Percentiles rank a stretch among this genome's conserved stretches.
These are phyloP conservation scores for Acacia pycnantha DNA, from an alignment of 331 rosid genomes.

Conservation along the genomic window DNA sequence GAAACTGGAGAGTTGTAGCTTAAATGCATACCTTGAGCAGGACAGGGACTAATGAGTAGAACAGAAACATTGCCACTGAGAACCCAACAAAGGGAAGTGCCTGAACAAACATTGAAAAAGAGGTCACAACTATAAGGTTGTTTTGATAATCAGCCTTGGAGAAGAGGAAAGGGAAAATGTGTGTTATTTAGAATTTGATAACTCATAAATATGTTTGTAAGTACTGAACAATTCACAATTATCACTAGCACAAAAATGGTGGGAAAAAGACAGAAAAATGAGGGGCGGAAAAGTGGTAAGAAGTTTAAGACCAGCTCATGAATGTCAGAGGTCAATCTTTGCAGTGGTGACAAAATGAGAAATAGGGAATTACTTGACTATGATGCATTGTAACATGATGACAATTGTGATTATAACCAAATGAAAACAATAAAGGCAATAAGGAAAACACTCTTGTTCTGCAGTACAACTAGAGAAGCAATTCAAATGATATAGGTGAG, in stretches of 20 bases:
- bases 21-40: conserved; percentile 12
- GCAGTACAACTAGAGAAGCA: background rate
- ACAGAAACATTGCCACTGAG: conserved; percentile 23
- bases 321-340: too few relatives aligned
- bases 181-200: background rate
- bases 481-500: background rate
- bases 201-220: background rate
- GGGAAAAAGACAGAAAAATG: too few relatives aligned
- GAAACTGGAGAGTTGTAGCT: background rate
- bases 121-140: background rate
- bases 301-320: too few relatives aligned
- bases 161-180: background rate
- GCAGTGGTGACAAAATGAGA: too few relatives aligned
- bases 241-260: background rate
- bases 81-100: conserved; percentile 3
- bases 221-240: too few relatives aligned
- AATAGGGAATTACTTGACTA: too few relatives aligned
- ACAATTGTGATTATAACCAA: too few relatives aligned
- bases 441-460: background rate
- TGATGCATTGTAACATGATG: too few relatives aligned
- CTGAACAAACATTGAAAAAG: background rate
- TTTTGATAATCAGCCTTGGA: background rate
- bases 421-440: too few relatives aligned
- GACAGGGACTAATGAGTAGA: conserved; percentile 14
- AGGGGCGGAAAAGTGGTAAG: too few relatives aligned